Evolutionary conservation across 2,329 filamentous ascomycete genomes (phyloP), one percentile per base, ranked within the genome.

Genomic region (Colletotrichum endophyticum): DNA sequence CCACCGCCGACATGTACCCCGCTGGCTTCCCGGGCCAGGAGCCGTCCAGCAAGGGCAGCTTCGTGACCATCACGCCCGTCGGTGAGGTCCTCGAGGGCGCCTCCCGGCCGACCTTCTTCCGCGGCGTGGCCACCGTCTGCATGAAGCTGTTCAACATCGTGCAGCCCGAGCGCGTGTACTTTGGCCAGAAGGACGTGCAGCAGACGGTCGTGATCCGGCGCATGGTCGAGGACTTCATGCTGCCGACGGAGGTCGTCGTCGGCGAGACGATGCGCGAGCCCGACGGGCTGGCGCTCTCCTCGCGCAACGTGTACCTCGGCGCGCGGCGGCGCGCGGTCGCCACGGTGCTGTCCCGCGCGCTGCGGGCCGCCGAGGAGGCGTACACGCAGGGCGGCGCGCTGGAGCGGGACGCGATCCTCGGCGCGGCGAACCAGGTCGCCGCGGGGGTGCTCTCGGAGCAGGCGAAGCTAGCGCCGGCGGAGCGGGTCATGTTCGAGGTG

Each of bases 141-240:
- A 97, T 96, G 91, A 99, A 97, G 84, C 84, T 88, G 28, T 88
- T 88, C 82, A 87, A 87, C 78, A 84, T 87, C 25, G 85, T 88
- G 22, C 86, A 87, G 81, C 93, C 94, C 1, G 93, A 95, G 75
- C 88, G 90, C 6, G 94, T 94, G 25, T 96, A 98, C 86, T 98
- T 99, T 87, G 97, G 97, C 6, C 97, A 99, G 85, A 99, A 99
- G 87, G 97, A 99, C 84, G 92, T 98, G 25, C 97, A 99, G 88
- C 97, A 99, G 86, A 98, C 96, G 0, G 95, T 98, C 22, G 91
- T 99, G 13, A 95, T 99, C 81, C 93, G 92, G 81, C 92, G 94
- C 61, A 93, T 99, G 91, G 94, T 98, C 36, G 90, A 92, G 79
- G 97, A 99, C 84, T 96, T 99, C 79, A 92, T 96, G 83, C 85